Evolutionary conservation across 2,329 filamentous ascomycete genomes (phyloP), one percentile per base, ranked within the genome.

Genomic region (Eutypella sp.): DNA sequence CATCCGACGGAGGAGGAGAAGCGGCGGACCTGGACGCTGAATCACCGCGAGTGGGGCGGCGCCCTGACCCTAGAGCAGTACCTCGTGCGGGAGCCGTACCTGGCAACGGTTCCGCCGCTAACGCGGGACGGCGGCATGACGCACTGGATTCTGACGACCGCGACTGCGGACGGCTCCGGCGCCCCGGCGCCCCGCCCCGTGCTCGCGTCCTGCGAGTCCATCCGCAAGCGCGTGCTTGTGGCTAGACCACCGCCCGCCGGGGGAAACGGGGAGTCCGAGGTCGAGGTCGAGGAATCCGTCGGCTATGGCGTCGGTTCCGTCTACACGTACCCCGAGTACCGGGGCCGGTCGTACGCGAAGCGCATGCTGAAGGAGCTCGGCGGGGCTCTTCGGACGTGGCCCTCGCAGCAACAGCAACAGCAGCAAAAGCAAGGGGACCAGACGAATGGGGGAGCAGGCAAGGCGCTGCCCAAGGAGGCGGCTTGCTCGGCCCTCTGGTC

Each of bases 401-500:
- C 70, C 4, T n/a, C 13, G n/a, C 52, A 61, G 51, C 19, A 37
- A 24, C 27, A 39, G 36, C 19, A 51, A 23, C 36, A 31, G 4
- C 27, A 41, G 2, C 44, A 41, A 20, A 31, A 42, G 18, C 19
- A 2, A 38, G 25, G 31, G 19, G 31, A 33, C 9, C 11, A 47
- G 9, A 45, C 46, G 3, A 46, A 19, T 13, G 40, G 31, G n/a
- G 24, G 51, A 42, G 53, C 53, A 13, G 44, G 44, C 1, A 50
- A 51, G 31, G 55, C 67, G 36, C 55, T n/a, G n/a, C n/a, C n/a
- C n/a, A n/a, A n/a, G n/a, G n/a, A 51, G 42, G 58, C 52, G 31
- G 59, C 80, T 13, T 93, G 92, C 65, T 91, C 87, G 1, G 78
- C 95, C 7, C 73, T 96, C 8, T 96, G 84, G 66, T 95, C 89